Conservation (phyloP, 2,329 filamentous ascomycete species). For the Neonectria coccinea region DNA sequence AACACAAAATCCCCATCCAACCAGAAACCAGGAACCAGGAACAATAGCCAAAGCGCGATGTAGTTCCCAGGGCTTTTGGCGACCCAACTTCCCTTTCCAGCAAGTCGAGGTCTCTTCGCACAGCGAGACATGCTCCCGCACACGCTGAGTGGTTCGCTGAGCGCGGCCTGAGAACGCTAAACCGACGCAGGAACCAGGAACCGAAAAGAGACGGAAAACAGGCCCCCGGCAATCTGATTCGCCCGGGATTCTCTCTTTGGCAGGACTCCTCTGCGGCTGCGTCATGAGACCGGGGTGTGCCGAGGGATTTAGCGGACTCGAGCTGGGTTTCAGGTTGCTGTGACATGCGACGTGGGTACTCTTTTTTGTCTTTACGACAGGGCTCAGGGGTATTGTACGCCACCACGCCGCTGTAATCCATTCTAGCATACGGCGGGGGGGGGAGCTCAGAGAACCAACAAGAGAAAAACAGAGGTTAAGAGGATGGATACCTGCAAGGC, state of each 20-base stretch:
- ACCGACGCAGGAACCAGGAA: slow-evolving; percentile 44
- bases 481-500: background rate
- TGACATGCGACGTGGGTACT: background rate
- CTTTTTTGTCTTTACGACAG: background rate
- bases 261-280: background rate
- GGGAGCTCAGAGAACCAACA: background rate
- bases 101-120: background rate
- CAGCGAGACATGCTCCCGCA: background rate
- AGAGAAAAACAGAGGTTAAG: background rate
- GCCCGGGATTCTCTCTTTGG: background rate
- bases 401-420: background rate
- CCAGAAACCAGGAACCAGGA: background rate
- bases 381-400: background rate
- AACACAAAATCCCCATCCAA: background rate
- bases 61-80: background rate
- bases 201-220: background rate
- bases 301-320: background rate
- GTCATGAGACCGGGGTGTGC: background rate
- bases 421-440: too few species aligned
- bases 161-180: slow-evolving; percentile 16
- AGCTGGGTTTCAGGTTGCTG: background rate
- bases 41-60: background rate
- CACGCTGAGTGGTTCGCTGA: slow-evolving; percentile 24
- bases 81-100: slow-evolving; percentile 1
- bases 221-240: slow-evolving; percentile 1